phyloP scores from a whole-genome alignment of 306 rosid genomes.

The Lathyrus sativus region DNA sequence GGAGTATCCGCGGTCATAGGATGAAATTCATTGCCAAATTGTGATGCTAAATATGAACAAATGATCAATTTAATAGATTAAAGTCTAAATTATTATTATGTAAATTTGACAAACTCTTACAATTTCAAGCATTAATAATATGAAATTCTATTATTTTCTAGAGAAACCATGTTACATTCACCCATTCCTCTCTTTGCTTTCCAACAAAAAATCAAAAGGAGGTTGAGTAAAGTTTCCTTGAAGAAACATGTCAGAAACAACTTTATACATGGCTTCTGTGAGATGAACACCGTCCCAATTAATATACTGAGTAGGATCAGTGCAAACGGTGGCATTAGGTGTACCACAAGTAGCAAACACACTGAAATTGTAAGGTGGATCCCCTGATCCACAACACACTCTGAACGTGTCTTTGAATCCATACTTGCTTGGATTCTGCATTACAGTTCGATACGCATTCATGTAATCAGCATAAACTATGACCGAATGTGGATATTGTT shows the following conservation, averaged over 20 bases:
- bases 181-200: slow-evolving; percentile 54
- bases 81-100: no score
- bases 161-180: slow-evolving; percentile 18
- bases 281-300: slow-evolving; percentile 99
- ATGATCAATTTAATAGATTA: no score
- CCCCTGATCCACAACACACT: slow-evolving; percentile 83
- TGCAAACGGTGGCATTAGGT: slow-evolving; percentile 53
- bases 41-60: no score
- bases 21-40: no score
- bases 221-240: slow-evolving; percentile 68
- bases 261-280: slow-evolving; percentile 92
- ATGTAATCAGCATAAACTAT: slow-evolving; percentile 79
- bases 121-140: neutral
- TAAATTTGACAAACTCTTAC: neutral
- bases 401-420: slow-evolving; percentile 63
- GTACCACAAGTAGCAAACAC: slow-evolving; percentile 65
- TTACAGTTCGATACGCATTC: slow-evolving; percentile 63
- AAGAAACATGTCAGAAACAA: slow-evolving; percentile 66
- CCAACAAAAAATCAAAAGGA: slow-evolving; percentile 62
- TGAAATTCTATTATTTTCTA: neutral
- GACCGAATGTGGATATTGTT: slow-evolving; percentile 61
- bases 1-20: no score
- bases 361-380: slow-evolving; percentile 69
- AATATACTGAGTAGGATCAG: slow-evolving; percentile 62
- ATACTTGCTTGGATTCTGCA: slow-evolving; percentile 56